Base-by-base conservation (phyloP, 441 rosid species). In the Erysimum pusillum region DNA sequence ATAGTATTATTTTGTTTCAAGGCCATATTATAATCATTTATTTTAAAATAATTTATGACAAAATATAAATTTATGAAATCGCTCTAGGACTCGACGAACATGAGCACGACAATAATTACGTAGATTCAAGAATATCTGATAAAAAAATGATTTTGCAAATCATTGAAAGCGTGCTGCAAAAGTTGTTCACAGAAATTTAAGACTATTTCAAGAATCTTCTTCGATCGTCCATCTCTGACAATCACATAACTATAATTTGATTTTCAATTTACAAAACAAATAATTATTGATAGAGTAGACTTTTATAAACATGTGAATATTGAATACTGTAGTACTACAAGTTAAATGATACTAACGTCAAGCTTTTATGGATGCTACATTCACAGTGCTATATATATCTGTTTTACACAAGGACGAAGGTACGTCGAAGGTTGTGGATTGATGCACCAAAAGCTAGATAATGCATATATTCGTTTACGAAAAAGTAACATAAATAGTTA, bases 111-210 rank as follows among this genome's bases (percentile, higher is more conserved):
- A 25, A 25, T 25, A 25, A 25, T 25, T 25, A 25, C 28, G 3
- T 7, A n/a, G n/a, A n/a, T n/a, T n/a, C n/a, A n/a, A 39, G 4
- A 20, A 20, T 57, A 32, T 57, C n/a, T 57, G 20, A 8, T 13
- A 17, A 14, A 54, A 2, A 2, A 22, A 22, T 51, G 25, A 25
- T 35, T 31, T 31, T 35, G 45, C 6, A 15, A 60, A 2, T 60
- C 64, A 18, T 60, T 60, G 45, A 60, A 59, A 60, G 35, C 63
- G 38, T 56, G 61, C 15, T 7, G 61, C 31, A 56, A 31, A 56
- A 7, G 61, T 28, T 56, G 36, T 31, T 56, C 61, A 56, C 38
- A 56, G 17, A 31, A 56, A 56, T 14, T 56, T 7, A 56, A 53
- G 9, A 25, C 8, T 6, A 2, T 25, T 25, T 10, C 15, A 52